phyloP scores from a whole-genome alignment of 1,284 basidiomycete genomes.

The Volvariella surrecta region DNA sequence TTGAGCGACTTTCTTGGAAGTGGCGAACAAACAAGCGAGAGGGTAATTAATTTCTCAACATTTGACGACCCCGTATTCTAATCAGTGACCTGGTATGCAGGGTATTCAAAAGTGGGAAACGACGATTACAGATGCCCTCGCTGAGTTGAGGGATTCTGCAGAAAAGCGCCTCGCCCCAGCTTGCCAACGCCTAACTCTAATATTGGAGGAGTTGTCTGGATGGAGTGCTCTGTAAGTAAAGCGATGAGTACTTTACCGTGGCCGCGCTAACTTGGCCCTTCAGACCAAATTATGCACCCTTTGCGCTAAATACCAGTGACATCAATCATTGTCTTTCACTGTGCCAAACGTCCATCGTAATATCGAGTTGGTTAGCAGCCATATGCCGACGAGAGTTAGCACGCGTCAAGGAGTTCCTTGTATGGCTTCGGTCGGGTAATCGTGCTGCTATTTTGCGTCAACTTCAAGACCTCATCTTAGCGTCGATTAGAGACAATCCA shows the following conservation, averaged over 20 bases:
- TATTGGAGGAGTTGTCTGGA: slow-evolving; percentile 67
- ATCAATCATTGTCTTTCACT: slow-evolving; percentile 44
- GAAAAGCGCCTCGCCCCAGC: slow-evolving; percentile 64
- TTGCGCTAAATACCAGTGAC: slow-evolving; percentile 42
- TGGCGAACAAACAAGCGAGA: slow-evolving; percentile 71
- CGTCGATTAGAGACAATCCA: slow-evolving; percentile 22
- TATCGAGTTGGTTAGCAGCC: slow-evolving; percentile 60
- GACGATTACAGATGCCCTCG: slow-evolving; percentile 57
- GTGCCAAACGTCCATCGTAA: slow-evolving; percentile 46
- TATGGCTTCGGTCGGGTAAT: slow-evolving; percentile 70
- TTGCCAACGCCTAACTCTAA: slow-evolving; percentile 63
- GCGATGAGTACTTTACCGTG: slow-evolving; percentile 2
- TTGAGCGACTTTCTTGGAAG: slow-evolving; percentile 67
- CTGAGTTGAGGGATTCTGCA: slow-evolving; percentile 63
- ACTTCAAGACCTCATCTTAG: slow-evolving; percentile 13
- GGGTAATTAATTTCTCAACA: slow-evolving; percentile 35
- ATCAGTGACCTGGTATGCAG: slow-evolving; percentile 25
- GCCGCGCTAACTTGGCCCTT: slow-evolving; percentile 10
- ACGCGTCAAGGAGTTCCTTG: slow-evolving; percentile 69
- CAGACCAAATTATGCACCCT: slow-evolving; percentile 43
- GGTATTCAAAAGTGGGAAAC: slow-evolving; percentile 74
- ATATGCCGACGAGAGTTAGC: slow-evolving; percentile 56
- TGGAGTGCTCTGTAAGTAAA: slow-evolving; percentile 63
- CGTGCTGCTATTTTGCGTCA: slow-evolving; percentile 2
- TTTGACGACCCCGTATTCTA: neutral